Conservation (phyloP, 2,329 filamentous ascomycete species). For the Colletotrichum destructivum region DNA sequence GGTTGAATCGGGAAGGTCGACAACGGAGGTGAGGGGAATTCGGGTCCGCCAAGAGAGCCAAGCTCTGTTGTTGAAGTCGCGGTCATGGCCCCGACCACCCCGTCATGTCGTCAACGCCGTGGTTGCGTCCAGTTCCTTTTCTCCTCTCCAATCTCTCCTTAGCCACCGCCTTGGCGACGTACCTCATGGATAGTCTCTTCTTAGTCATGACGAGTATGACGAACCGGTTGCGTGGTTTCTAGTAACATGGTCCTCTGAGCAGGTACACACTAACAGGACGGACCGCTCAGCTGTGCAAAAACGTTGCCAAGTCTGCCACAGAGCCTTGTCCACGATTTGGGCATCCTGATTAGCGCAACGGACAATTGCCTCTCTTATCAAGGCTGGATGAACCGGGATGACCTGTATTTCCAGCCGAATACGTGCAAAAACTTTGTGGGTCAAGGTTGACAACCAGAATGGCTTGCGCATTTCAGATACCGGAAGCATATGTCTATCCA, state of each 20-base stretch:
- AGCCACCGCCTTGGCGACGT: too few relatives aligned
- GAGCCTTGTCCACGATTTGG: background rate
- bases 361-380: too few relatives aligned
- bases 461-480: background rate
- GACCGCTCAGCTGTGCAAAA: background rate
- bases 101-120: slow-evolving; percentile 16
- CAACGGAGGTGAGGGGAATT: slow-evolving; percentile 31
- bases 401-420: too few relatives aligned
- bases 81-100: slow-evolving; percentile 2
- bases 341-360: background rate
- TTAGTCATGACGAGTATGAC: slow-evolving; percentile 6
- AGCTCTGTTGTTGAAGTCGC: slow-evolving; percentile 20
- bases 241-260: background rate
- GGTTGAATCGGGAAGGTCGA: slow-evolving; percentile 41
- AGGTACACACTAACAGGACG: background rate
- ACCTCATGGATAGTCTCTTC: too few relatives aligned
- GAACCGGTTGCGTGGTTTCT: background rate
- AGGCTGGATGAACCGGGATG: background rate
- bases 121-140: background rate
- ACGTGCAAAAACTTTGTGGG: too few relatives aligned
- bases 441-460: too few relatives aligned
- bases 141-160: too few relatives aligned
- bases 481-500: background rate
- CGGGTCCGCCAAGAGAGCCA: slow-evolving; percentile 41
- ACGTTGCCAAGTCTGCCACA: background rate